These are phyloP conservation scores for Yueomyces sinensis DNA, from an alignment of 805 yeast genomes.

Conservation along the genomic window DNA sequence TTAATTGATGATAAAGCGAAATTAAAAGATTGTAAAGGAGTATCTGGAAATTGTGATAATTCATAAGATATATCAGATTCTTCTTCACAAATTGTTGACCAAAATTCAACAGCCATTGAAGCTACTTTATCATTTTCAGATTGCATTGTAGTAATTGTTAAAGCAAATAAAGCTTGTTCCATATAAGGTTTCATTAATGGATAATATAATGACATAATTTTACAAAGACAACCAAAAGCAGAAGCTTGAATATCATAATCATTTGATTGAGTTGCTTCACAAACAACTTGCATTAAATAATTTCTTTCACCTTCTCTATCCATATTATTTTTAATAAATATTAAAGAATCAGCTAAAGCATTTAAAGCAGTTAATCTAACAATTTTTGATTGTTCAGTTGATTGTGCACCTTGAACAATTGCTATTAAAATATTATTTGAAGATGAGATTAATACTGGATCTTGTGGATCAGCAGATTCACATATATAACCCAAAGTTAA, in stretches of 20 bases:
- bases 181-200: conserved; percentile 83
- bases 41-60: conserved; percentile 45
- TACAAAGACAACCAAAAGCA: conserved; percentile 90
- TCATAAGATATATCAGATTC: conserved; percentile 72
- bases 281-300: conserved; percentile 95
- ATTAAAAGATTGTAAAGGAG: conserved; percentile 44
- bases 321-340: conserved; percentile 79
- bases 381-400: conserved; percentile 54
- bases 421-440: conserved; percentile 90
- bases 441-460: conserved; percentile 62
- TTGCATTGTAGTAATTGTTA: conserved; percentile 88
- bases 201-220: conserved; percentile 83
- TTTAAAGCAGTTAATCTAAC: conserved; percentile 86
- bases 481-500: conserved; percentile 91
- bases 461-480: conserved; percentile 76
- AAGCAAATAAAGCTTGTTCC: conserved; percentile 89
- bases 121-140: conserved; percentile 63
- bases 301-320: conserved; percentile 91
- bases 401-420: conserved; percentile 91
- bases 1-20: conserved; percentile 77
- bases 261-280: conserved; percentile 94
- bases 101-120: conserved; percentile 97
- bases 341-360: conserved; percentile 83
- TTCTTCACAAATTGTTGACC: conserved; percentile 99
- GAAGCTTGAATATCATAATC: conserved; percentile 78